Base-by-base conservation (phyloP, 768 basidiomycete species). In the Leccinum obscurum region DNA sequence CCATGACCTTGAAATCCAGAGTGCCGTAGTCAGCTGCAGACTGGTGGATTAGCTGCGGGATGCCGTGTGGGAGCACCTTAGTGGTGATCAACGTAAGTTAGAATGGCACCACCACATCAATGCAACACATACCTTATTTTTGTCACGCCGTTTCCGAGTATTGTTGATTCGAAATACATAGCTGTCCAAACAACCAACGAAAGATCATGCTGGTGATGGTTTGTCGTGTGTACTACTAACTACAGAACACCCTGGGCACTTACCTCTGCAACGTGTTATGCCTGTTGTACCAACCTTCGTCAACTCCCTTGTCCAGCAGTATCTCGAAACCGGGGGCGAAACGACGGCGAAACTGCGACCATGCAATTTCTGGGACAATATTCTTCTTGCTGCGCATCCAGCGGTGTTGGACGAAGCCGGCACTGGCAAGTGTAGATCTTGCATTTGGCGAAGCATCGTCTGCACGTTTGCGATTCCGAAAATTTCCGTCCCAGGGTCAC, bases 371-470 rank as follows among this genome's bases (percentile, higher is more conserved):
- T 0, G 77, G 69, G 57, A 75, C 78, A 44, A 83, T 65, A 52
- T 28, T 28, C 28, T 66, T 73, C n/a, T n/a, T n/a, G n/a, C 66
- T 56, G 0, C 63, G 56, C 68, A 67, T 76, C 67, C 75, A 83
- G 0, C 71, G 64, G 52, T 84, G 81, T 57, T 83, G 81, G 0
- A 80, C 54, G 0, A 73, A 77, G 0, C 70, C 77, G 32, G 32
- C 32, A 34, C 32, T 34, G 0, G 15, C 5, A 0, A 84, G 71
- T 0, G 57, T 32, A 1, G 77, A 60, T 84, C 81, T 8, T 50
- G 22, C 28, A 50, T 53, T 11, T 61, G 56, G 1, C 28, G 35
- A 0, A 61, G 34, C 46, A 57, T 53, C 1, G 35, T 61, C 2
- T 61, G 60, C 0, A 52, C 60, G 41, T 41, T n/a, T 41, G 41